Evolutionary conservation across 73 alveolate species (phyloP).

Genomic region (Tetrahymena borealis): DNA sequence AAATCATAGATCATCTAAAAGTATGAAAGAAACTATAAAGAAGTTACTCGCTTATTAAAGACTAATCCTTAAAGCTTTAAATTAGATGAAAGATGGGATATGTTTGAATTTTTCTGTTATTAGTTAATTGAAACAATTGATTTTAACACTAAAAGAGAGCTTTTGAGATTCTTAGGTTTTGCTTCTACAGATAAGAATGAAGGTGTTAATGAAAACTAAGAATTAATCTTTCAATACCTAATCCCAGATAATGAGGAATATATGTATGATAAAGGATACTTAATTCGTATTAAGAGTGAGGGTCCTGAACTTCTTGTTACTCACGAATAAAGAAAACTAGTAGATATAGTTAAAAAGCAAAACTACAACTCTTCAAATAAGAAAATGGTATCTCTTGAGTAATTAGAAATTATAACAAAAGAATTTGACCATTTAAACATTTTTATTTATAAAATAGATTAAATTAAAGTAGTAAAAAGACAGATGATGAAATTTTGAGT

Average conservation of each 20-base stretch:
- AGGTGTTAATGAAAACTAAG: constrained; percentile 36
- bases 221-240: constrained; percentile 18
- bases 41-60: neutral
- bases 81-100: constrained; percentile 29
- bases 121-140: constrained; percentile 5
- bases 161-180: constrained; percentile 11
- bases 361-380: neutral
- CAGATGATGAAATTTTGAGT: neutral
- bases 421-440: neutral
- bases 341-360: neutral
- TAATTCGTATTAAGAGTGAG: neutral
- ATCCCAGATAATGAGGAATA: neutral
- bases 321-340: neutral
- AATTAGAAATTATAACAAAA: neutral
- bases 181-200: constrained; percentile 32
- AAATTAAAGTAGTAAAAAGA: neutral
- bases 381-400: neutral
- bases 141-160: constrained; percentile 24
- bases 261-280: neutral
- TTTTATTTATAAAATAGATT: neutral
- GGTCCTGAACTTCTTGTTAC: neutral
- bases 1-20: neutral
- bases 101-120: constrained; percentile 16
- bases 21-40: neutral
- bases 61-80: neutral